Base-by-base conservation (phyloP, 371 early-diverging fungal genomes). In the Catenaria anguillulae region DNA sequence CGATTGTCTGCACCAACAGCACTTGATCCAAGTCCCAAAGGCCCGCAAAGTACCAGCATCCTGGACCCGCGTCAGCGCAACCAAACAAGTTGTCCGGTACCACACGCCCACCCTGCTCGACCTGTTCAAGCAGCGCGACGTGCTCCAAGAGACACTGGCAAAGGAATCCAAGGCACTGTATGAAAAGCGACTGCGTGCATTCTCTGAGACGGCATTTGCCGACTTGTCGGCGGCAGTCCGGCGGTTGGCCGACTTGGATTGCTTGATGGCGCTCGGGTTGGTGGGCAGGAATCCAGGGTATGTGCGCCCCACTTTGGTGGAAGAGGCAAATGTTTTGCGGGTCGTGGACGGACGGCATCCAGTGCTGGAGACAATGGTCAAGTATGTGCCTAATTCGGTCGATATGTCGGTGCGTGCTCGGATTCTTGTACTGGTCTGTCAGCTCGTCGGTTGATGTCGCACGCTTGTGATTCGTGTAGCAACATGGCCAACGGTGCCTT, bases 41-140 rank as follows among this genome's bases (percentile, higher is more conserved):
- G 77, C 71, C 46, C 73, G 88, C 46, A 77, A 82, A 31, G 89
- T 92, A 15, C 97, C 97, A 1, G 63, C 63, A 40, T 74, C 83
- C 60, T 99, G 90, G 86, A 73, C 79, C 33, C 75, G 85, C 55
- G 70, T 89, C 62, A 88, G 89, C 5, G 77, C 80, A 19, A 97
- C 95, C 6, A 77, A 80, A 71, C 77, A 78, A 42, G 81, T 88
- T 2, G 83, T 75, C 52, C 86, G 99, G 31, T 99, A 93, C 75
- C 93, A 90, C 75, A 87, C 88, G 36, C 71, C 80, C 0, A 10
- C 10, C n/a, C 5, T 60, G 10, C 6, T 62, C 37, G 37, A 19
- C 8, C 43, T 62, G 19, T 21, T 61, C 60, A 37, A 62, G 33
- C n/a, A n/a, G 13, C 40, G 40, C 36, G 58, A 36, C 58, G 31